Evolutionary conservation across 2,329 filamentous ascomycete genomes (phyloP), one percentile per base, ranked within the genome.

Genomic region (Mycosphaerella arachidis): DNA sequence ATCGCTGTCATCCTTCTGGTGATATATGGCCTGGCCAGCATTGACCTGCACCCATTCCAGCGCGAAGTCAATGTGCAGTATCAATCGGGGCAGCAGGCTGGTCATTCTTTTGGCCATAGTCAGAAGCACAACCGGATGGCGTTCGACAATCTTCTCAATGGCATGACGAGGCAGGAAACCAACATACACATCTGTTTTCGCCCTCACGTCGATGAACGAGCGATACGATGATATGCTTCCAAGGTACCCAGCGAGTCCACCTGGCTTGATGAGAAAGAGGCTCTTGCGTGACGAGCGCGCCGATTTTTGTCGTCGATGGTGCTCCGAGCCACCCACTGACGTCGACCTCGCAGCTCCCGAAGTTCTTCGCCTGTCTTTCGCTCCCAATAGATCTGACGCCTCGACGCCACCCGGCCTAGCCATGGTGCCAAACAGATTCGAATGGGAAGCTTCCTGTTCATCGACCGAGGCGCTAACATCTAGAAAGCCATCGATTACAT

Each of bases 11-110:
- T 99, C 92, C 2, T 87, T 87, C 74, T 96, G 90, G 66, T 96
- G 91, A 73, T 95, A 96, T 37, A 99, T 90, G 9, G 97, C 90
- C 72, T 99, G 92, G 0, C 94, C 92, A 3, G 94, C 91, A 74
- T 91, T 92, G 62, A 99, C 92, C 72, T 99, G 95, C 3, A 97
- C 87, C 94, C 95, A 99, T 78, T 99, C 95, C 18, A 99, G 81
- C 4, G 94, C 94, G 76, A 99, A 99, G 74, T 99, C 94, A 64
- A 99, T 97, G 70, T 99, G 94, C 16, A 97, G 81, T 63, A 99
- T 92, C 56, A 99, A 79, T 13, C 91, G 86, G 0, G 95, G 94
- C 4, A 99, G 79, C 6, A 99, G 84, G 63, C 87, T 92, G 0
- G 95, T 97, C 60, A 99, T 79, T 52, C 94, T 83, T 76, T 99